Conservation (phyloP, 78 protist genomes). For the Dictyostelium capitatum region DNA sequence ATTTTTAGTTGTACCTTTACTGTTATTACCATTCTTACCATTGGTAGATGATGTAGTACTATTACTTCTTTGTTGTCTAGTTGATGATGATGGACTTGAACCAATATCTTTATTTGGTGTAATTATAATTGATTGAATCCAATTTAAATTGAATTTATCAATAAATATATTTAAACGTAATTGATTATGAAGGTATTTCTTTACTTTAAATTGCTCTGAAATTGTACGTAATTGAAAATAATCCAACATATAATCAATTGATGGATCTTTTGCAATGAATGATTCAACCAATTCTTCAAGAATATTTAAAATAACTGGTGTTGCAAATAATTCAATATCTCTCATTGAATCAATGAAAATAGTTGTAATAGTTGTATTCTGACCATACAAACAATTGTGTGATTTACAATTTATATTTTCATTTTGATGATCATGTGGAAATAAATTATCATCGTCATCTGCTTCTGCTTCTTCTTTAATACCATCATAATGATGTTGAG, state of each 20-base stretch:
- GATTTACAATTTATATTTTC: not conserved
- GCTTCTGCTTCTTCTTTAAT: not conserved
- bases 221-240: slow-evolving; percentile 52
- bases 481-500: not conserved
- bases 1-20: not conserved
- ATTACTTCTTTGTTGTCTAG: not conserved
- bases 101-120: not conserved
- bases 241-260: slow-evolving; percentile 74
- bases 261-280: slow-evolving; percentile 79
- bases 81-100: not conserved
- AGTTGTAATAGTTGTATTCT: slow-evolving; percentile 38
- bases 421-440: slow-evolving; percentile 22
- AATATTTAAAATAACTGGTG: slow-evolving; percentile 74
- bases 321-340: slow-evolving; percentile 76
- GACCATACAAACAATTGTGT: slow-evolving; percentile 18
- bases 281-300: slow-evolving; percentile 75
- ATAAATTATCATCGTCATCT: too few relatives aligned
- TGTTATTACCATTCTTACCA: not conserved
- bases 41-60: not conserved
- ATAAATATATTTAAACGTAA: slow-evolving; percentile 29
- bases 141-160: slow-evolving; percentile 62
- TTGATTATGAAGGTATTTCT: slow-evolving; percentile 64
- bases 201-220: slow-evolving; percentile 59
- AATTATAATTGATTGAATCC: slow-evolving; percentile 53
- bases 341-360: slow-evolving; percentile 49